These are phyloP conservation scores for Lactarius pseudohatsudake DNA, from an alignment of 768 basidiomycete species.

Conservation along the genomic window DNA sequence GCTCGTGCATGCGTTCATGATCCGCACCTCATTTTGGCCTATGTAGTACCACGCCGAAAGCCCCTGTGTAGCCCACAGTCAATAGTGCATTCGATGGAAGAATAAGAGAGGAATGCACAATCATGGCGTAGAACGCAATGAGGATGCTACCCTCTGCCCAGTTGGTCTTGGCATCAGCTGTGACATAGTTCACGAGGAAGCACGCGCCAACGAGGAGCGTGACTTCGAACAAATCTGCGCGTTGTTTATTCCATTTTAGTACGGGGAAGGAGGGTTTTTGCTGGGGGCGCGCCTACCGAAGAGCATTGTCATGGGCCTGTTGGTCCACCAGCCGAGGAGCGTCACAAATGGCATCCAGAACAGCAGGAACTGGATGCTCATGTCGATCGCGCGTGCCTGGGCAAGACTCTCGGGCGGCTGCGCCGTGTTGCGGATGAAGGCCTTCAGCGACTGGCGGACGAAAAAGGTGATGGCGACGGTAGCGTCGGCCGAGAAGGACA, in stretches of 20 bases:
- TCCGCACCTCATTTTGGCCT: conserved; percentile 51
- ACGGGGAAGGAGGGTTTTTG: background rate
- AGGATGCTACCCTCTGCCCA: conserved; percentile 73
- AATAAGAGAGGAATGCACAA: conserved; percentile 40
- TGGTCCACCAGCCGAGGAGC: conserved; percentile 65
- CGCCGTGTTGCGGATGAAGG: conserved; percentile 40
- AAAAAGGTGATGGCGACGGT: conserved; percentile 60
- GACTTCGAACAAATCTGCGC: conserved; percentile 65
- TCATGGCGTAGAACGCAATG: conserved; percentile 68
- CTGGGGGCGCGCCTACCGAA: conserved; percentile 60
- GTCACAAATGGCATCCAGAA: conserved; percentile 80
- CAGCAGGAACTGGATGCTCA: conserved; percentile 73
- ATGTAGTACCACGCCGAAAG: conserved; percentile 65
- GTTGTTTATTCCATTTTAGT: background rate
- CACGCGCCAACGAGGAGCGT: conserved; percentile 62
- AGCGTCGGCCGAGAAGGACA: conserved; percentile 74
- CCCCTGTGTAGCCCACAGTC: conserved; percentile 39
- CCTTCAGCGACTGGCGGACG: conserved; percentile 43
- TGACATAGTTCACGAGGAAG: conserved; percentile 79
- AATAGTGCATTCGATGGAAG: background rate
- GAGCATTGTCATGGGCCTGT: conserved; percentile 59
- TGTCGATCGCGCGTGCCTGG: conserved; percentile 68
- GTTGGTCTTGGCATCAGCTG: conserved; percentile 76
- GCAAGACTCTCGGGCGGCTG: conserved; percentile 56
- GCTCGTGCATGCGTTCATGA: conserved; percentile 45